A percentile compares a stretch with the other conserved stretches of the same genome.
These are phyloP conservation scores for Solanum acaule DNA, from an alignment of 257 asterid genomes.

Conservation along the genomic window DNA sequence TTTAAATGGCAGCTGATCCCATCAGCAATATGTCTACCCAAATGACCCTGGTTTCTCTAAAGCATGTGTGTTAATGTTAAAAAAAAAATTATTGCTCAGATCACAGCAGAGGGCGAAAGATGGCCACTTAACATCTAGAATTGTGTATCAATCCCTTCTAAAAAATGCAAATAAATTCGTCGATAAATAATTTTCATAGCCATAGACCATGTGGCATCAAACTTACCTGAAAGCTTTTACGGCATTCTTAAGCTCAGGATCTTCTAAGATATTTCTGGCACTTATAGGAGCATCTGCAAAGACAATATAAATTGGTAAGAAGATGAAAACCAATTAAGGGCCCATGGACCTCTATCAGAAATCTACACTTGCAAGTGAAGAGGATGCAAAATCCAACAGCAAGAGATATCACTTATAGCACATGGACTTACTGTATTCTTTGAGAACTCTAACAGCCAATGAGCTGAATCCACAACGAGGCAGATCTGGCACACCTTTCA, in stretches of 20 bases:
- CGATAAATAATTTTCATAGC: not conserved
- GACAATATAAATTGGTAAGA: constrained; percentile 9
- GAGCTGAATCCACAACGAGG: constrained; percentile 98
- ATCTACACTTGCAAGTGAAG: not conserved
- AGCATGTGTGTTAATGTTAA: not conserved
- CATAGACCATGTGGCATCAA: not conserved
- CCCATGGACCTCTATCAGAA: not conserved
- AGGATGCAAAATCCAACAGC: not conserved
- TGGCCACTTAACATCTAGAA: not conserved
- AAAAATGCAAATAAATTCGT: not conserved
- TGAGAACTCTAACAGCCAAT: constrained; percentile 77
- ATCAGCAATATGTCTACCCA: not conserved
- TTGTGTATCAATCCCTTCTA: not conserved
- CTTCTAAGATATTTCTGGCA: constrained; percentile 86
- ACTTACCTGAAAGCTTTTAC: constrained; percentile 73
- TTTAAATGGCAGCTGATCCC: not conserved
- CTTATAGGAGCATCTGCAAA: constrained; percentile 61
- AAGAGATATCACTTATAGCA: not conserved
- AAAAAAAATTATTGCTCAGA: not conserved
- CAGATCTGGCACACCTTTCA: constrained; percentile 85
- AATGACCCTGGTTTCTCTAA: not conserved
- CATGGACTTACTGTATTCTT: constrained; percentile 62
- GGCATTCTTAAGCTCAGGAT: constrained; percentile 71
- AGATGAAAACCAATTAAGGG: not conserved
- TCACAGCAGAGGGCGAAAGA: not conserved